Conservation (phyloP, 2,329 filamentous ascomycete genomes). For the Aspergillus sp. region DNA sequence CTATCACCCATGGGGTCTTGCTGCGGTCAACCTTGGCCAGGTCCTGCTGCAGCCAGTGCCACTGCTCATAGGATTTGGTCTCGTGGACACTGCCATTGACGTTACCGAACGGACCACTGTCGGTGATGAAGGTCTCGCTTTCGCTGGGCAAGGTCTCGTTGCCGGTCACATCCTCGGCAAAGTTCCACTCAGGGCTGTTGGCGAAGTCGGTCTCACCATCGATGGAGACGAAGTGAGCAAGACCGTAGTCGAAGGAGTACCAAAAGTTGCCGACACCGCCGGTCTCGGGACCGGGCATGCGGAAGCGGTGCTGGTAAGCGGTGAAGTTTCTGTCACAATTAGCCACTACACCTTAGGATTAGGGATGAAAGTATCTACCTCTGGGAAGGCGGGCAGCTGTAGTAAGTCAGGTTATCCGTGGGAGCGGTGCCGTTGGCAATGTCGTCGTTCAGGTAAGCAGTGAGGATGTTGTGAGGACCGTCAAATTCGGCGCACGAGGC, state of each 20-base stretch:
- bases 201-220: slow-evolving; percentile 55
- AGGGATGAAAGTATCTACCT: slow-evolving; percentile 30
- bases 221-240: slow-evolving; percentile 55
- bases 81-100: slow-evolving; percentile 45
- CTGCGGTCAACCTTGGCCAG: slow-evolving; percentile 48
- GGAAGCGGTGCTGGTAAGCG: slow-evolving; percentile 55
- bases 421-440: slow-evolving; percentile 46
- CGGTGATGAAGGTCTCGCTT: slow-evolving; percentile 50
- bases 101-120: slow-evolving; percentile 53
- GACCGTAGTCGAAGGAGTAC: slow-evolving; percentile 58
- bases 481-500: slow-evolving; percentile 54
- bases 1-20: slow-evolving; percentile 55
- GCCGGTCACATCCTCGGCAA: slow-evolving; percentile 46
- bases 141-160: slow-evolving; percentile 45
- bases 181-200: slow-evolving; percentile 50
- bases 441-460: slow-evolving; percentile 52
- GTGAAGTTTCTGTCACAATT: slow-evolving; percentile 49
- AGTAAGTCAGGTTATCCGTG: slow-evolving; percentile 49
- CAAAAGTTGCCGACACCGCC: slow-evolving; percentile 56
- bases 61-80: slow-evolving; percentile 50
- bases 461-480: slow-evolving; percentile 47
- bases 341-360: background rate
- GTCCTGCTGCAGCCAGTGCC: slow-evolving; percentile 51
- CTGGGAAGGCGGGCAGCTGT: slow-evolving; percentile 56
- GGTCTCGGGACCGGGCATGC: slow-evolving; percentile 52